Conservation (phyloP, 2,329 filamentous ascomycete genomes). For the Fusarium buharicum region DNA sequence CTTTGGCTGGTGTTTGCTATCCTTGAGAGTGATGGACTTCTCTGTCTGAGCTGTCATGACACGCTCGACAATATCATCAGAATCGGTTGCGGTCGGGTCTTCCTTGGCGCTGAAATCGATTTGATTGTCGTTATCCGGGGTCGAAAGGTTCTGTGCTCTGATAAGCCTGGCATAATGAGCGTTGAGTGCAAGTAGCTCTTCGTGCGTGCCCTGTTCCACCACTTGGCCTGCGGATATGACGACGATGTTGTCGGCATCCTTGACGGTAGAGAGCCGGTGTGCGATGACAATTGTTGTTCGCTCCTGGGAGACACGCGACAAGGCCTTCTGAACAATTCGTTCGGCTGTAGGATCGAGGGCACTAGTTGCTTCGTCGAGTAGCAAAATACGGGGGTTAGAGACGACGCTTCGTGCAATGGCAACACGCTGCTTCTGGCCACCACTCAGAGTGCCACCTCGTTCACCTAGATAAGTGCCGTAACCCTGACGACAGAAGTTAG, state of each 20-base stretch:
- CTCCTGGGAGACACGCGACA: constrained; percentile 61
- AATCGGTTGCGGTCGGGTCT: not conserved
- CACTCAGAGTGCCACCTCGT: constrained; percentile 47
- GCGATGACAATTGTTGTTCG: constrained; percentile 72
- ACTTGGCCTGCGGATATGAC: constrained; percentile 38
- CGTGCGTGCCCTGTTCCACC: constrained; percentile 40
- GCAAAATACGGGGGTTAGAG: constrained; percentile 67
- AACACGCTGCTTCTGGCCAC: constrained; percentile 72
- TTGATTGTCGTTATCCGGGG: not conserved
- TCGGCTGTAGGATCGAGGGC: constrained; percentile 57
- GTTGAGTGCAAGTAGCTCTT: constrained; percentile 20
- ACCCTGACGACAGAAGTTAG: constrained; percentile 17
- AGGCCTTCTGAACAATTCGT: constrained; percentile 62
- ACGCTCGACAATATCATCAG: not conserved
- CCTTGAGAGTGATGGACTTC: not conserved
- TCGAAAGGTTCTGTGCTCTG: constrained; percentile 30
- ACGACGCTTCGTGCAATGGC: constrained; percentile 72
- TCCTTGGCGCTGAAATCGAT: constrained; percentile 1
- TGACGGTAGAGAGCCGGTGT: constrained; percentile 58
- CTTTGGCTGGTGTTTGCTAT: fast-evolving
- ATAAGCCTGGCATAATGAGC: constrained; percentile 39
- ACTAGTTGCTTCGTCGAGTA: constrained; percentile 73
- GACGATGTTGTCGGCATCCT: constrained; percentile 44
- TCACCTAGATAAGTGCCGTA: constrained; percentile 42
- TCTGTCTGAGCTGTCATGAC: constrained; percentile 17